Evolutionary conservation across 306 rosid species (phyloP), one percentile per base, ranked within the genome.

Genomic region (Malus orientalis): DNA sequence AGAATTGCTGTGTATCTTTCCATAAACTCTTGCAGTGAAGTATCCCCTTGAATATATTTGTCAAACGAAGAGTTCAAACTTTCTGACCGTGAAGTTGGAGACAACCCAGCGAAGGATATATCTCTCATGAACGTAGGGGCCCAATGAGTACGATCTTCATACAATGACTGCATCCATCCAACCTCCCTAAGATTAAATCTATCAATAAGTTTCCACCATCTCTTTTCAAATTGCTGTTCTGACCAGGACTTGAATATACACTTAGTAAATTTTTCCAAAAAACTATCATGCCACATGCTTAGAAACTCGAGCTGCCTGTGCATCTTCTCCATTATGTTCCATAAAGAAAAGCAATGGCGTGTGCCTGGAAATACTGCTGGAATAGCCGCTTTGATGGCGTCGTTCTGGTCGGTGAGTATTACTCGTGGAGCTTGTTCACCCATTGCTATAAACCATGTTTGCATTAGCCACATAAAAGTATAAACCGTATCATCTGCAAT

Each of bases 361-460:
- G 82, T 79, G 60, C 78, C 78, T 38, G 82, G 82, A 66, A 79
- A 65, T 38, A 79, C 78, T 2, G 74, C 74, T 27, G 68, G 69
- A 66, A 79, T 29, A 29, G 78, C 82, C 0, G 67, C 68, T 64
- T 73, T 79, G 78, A 73, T 73, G 73, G 82, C 69, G 1, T 64
- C 49, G 62, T 79, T 79, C 62, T 65, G 78, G 61, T 79, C 78
- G 5, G 82, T 72, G 33, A 79, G 82, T 5, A 79, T 79, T 42
- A 79, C 82, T 73, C 82, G 65, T 29, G 82, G 82, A 65, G 82
- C 62, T 30, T 73, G 82, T 22, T 79, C 82, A 23, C 82, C 82
- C 77, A 79, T 79, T 65, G 82, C 82, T 33, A 79, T 73, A 14
- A 79, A 73, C 82, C 82, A 79, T 20, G 78, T 79, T 61, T 79